Percentiles rank a stretch among this genome's conserved stretches.
Evolutionary conservation across 2,329 filamentous ascomycete species (phyloP).

Genomic region (Pestalotiopsis sp.): DNA sequence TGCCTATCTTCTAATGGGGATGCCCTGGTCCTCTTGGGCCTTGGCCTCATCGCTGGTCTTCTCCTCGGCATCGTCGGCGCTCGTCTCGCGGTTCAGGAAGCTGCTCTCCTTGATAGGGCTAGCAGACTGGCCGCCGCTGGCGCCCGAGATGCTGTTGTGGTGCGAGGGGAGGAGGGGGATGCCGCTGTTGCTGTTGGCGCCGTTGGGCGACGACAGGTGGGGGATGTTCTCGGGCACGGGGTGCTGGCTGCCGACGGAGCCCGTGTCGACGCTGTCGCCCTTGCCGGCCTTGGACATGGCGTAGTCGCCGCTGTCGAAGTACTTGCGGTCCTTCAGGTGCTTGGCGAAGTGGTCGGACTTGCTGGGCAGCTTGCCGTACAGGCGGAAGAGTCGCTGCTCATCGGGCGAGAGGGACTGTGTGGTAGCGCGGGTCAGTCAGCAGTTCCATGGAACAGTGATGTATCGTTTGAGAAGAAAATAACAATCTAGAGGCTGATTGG

Average conservation of each 20-base stretch:
- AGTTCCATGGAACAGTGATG: background rate
- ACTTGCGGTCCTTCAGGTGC: slow-evolving; percentile 98
- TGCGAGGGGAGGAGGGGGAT: slow-evolving; percentile 76
- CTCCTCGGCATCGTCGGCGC: slow-evolving; percentile 56
- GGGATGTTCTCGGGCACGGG: slow-evolving; percentile 95
- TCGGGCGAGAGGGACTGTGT: slow-evolving; percentile 84
- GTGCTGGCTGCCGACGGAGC: slow-evolving; percentile 91
- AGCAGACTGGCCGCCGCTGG: slow-evolving; percentile 53
- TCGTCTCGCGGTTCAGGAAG: slow-evolving; percentile 82
- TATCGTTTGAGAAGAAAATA: background rate
- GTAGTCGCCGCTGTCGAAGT: slow-evolving; percentile 96
- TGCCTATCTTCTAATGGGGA: slow-evolving; percentile 65
- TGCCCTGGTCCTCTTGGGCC: slow-evolving; percentile 42
- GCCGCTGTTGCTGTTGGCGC: slow-evolving; percentile 86
- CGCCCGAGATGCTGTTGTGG: slow-evolving; percentile 64
- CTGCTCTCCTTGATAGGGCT: slow-evolving; percentile 91
- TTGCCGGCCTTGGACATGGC: slow-evolving; percentile 97
- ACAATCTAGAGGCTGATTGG: background rate
- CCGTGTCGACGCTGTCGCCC: slow-evolving; percentile 89
- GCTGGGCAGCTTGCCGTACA: slow-evolving; percentile 97
- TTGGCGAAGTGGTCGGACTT: slow-evolving; percentile 97
- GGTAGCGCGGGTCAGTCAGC: background rate
- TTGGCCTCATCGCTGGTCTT: slow-evolving; percentile 32
- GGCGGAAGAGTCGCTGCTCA: slow-evolving; percentile 93
- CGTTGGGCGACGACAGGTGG: slow-evolving; percentile 74